Evolutionary conservation across 2,329 filamentous ascomycete genomes (phyloP).

Genomic region (Sclerotinia trifoliorum): DNA sequence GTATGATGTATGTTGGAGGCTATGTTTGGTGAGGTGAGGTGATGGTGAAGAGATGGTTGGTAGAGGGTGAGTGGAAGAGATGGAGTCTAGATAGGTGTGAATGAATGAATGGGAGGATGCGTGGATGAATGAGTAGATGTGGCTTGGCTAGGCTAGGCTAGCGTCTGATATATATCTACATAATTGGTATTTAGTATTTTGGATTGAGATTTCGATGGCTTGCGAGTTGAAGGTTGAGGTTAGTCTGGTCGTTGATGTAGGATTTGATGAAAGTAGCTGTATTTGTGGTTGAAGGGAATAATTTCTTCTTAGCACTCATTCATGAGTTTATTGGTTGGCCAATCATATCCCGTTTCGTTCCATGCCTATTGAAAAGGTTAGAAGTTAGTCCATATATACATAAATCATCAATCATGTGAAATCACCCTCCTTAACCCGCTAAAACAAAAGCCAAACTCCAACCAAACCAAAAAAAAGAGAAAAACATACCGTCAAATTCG

Average conservation of each 20-base stretch:
- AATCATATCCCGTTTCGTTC: conserved; percentile 35
- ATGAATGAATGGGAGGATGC: no score
- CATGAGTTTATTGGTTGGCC: conserved; percentile 37
- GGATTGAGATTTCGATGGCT: no score
- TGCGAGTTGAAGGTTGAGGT: no score
- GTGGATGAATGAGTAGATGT: no score
- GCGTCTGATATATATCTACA: no score
- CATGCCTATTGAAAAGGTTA: neutral
- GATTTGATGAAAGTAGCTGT: neutral
- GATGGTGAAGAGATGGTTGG: no score
- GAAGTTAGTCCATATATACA: neutral
- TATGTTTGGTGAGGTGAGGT: no score
- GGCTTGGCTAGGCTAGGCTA: no score
- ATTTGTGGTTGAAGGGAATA: neutral
- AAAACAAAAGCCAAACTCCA: neutral
- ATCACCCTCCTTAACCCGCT: neutral
- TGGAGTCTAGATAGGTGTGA: no score
- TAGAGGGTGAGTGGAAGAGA: no score
- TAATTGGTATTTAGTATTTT: no score
- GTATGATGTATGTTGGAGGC: no score
- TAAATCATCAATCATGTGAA: neutral
- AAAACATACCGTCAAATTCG: conserved; percentile 50
- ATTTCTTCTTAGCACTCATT: conserved; percentile 29
- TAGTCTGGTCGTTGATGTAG: neutral
- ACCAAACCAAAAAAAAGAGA: neutral